These are phyloP conservation scores for Hibiscus syriacus DNA, from an alignment of 345 rosid species.

Conservation along the genomic window DNA sequence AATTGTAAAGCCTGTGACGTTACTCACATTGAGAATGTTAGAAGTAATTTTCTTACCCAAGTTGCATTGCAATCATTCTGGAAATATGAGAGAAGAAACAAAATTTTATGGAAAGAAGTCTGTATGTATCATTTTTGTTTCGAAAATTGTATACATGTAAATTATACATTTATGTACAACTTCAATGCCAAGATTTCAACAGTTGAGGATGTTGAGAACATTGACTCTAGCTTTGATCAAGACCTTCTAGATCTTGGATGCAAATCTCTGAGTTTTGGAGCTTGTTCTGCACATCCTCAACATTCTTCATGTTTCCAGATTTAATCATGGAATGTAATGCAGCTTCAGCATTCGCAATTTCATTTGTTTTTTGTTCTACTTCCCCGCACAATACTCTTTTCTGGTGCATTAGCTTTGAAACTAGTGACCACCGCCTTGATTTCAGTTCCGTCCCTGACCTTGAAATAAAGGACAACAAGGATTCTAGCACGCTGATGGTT, in stretches of 20 bases:
- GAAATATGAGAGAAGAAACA: not conserved
- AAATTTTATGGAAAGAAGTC: not conserved
- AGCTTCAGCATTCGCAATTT: conserved; percentile 25
- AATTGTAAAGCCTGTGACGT: not conserved
- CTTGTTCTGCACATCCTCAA: conserved; percentile 10
- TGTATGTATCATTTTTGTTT: not conserved
- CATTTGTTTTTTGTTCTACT: conserved; percentile 15
- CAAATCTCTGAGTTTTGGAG: conserved; percentile 28
- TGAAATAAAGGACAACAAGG: conserved; percentile 27
- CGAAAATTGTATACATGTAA: not conserved
- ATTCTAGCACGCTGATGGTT: conserved; percentile 20
- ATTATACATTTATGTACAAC: not conserved
- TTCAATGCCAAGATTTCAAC: not conserved
- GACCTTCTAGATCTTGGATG: conserved; percentile 36
- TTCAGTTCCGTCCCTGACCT: conserved; percentile 21
- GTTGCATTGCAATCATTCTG: not conserved
- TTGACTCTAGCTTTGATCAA: conserved; percentile 35
- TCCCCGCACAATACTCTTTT: conserved; percentile 15
- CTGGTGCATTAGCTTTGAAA: conserved; percentile 30
- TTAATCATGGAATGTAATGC: conserved; percentile 11
- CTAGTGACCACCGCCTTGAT: conserved; percentile 21
- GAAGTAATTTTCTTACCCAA: not conserved
- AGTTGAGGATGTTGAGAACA: conserved; percentile 28
- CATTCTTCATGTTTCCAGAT: not conserved
- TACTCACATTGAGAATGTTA: no score